These are phyloP conservation scores for Suillus subalutaceus DNA, from an alignment of 768 basidiomycete species.

Conservation along the genomic window DNA sequence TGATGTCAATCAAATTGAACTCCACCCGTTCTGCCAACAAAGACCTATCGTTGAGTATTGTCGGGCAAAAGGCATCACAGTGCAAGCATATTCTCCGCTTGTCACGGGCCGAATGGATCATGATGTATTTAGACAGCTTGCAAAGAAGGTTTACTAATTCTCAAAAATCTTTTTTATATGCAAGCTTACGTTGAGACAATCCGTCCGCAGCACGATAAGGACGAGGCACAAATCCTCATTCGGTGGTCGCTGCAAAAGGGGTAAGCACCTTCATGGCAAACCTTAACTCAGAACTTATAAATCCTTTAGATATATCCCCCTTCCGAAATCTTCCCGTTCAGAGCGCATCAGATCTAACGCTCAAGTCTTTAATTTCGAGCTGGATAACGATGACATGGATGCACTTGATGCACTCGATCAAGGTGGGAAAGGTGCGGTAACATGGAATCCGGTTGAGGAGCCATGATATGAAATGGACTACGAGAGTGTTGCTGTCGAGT, in stretches of 20 bases:
- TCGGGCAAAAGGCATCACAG: slow-evolving; percentile 53
- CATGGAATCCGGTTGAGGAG: slow-evolving; percentile 79
- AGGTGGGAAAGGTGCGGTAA: slow-evolving; percentile 69
- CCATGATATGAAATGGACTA: slow-evolving; percentile 9
- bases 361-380: slow-evolving; percentile 72
- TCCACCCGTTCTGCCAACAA: slow-evolving; percentile 84
- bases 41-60: slow-evolving; percentile 75
- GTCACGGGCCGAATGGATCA: slow-evolving; percentile 58
- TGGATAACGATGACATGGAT: slow-evolving; percentile 63
- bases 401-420: slow-evolving; percentile 67
- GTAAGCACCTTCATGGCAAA: slow-evolving; percentile 9
- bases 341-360: slow-evolving; percentile 73
- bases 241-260: slow-evolving; percentile 54
- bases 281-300: slow-evolving; percentile 4
- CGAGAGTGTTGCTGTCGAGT: not conserved
- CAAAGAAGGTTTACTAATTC: slow-evolving; percentile 52
- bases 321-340: slow-evolving; percentile 76
- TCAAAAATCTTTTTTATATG: not conserved
- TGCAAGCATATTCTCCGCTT: slow-evolving; percentile 77
- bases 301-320: slow-evolving; percentile 59
- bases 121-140: slow-evolving; percentile 50
- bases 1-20: slow-evolving; percentile 40
- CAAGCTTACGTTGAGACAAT: not conserved
- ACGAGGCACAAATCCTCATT: slow-evolving; percentile 47
- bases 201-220: slow-evolving; percentile 29